Evolutionary conservation across 2,329 filamentous ascomycete genomes (phyloP), one percentile per base, ranked within the genome.

Genomic region (Fusarium sp.): DNA sequence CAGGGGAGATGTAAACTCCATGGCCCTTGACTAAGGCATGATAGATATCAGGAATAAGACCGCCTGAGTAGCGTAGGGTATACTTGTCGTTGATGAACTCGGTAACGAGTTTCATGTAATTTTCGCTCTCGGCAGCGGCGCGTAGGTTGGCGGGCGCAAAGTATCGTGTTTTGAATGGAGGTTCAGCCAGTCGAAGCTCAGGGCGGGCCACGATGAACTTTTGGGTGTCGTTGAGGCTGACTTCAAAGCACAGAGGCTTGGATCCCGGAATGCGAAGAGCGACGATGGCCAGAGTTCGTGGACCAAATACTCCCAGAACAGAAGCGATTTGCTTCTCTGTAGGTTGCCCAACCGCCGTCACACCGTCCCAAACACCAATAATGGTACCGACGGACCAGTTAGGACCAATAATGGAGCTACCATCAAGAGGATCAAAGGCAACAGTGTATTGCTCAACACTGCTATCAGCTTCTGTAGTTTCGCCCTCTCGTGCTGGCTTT

Each of bases 91-190:
- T 49, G 11, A 91, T 85, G 64, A 85, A 90, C 8, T 81, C 77
- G 27, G 80, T 78, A 7, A 91, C 79, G 0, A 91, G 81, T 0
- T 54, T 62, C 77, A 84, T 81, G 76, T 91, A 91, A 32, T 71
- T 70, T 9, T 78, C 73, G 46, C 85, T 80, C 20, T 90, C 85
- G 1, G 85, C 84, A 0, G 89, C 88, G 1, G 86, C 83, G 13
- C 89, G 86, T 58, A 90, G 78, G 71, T 91, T 91, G 7, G 89
- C 89, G 0, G 89, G 89, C 0, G 89, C 87, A 71, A 91, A 91
- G 76, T 90, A 91, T 1, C 85, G 82, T 30, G 87, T 86, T 70
- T 83, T 84, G 70, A 82, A 81, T 0, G 83, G 82, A 5, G 80
- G 70, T 1, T 69, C 41, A 1, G 78, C 67, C 6, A 88, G 79